These are phyloP conservation scores for Mycena metata DNA, from an alignment of 768 basidiomycete genomes.

Conservation along the genomic window DNA sequence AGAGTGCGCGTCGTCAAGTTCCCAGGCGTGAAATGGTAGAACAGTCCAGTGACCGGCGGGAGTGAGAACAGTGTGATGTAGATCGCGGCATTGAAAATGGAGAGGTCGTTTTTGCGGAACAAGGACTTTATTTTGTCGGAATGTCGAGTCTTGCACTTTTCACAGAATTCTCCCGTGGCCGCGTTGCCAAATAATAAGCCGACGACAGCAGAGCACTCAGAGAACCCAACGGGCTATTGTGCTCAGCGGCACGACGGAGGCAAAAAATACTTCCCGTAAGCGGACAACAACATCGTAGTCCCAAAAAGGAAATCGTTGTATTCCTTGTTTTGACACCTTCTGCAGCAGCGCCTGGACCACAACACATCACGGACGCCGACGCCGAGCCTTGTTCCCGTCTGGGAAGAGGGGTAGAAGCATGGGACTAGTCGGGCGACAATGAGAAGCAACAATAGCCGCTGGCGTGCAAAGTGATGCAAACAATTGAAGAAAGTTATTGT, in stretches of 20 bases:
- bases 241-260: constrained; percentile 1
- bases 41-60: background rate
- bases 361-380: background rate
- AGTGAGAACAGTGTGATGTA: background rate
- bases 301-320: constrained; percentile 28
- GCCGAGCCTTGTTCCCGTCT: constrained; percentile 20
- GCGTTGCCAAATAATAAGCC: background rate
- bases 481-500: constrained; percentile 11
- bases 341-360: background rate
- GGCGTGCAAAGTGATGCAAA: constrained; percentile 20
- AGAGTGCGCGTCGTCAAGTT: background rate
- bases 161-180: too few relatives aligned
- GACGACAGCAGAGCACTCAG: background rate
- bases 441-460: constrained; percentile 18
- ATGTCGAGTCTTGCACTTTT: too few relatives aligned
- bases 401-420: background rate
- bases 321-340: background rate
- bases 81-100: background rate
- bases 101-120: background rate
- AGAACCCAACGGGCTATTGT: background rate
- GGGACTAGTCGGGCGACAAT: constrained; percentile 10
- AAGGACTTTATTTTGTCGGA: background rate
- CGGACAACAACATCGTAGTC: constrained; percentile 2
- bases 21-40: constrained; percentile 13
- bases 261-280: background rate